Base-by-base conservation (phyloP, 2,329 filamentous ascomycete species). In the Ampelomyces quisqualis region DNA sequence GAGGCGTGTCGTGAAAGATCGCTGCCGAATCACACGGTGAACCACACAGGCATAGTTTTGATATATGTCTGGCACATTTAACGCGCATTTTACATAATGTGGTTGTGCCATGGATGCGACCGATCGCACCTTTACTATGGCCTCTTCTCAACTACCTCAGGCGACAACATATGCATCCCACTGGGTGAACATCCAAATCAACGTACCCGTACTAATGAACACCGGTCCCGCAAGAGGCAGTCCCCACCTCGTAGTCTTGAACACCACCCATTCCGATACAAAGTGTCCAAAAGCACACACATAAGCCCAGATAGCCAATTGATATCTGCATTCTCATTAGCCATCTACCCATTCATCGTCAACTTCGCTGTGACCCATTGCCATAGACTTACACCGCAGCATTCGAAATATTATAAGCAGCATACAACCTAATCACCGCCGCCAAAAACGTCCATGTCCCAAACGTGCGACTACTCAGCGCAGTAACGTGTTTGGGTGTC, bases 361-460 rank as follows among this genome's bases (percentile, higher is more conserved):
- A n/a, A n/a, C n/a, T n/a, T n/a, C n/a, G n/a, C n/a, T n/a, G n/a
- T n/a, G n/a, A n/a, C n/a, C n/a, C n/a, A n/a, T n/a, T n/a, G n/a
- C n/a, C n/a, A n/a, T n/a, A n/a, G 64, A 91, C 79, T 68, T 93
- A 95, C 39, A 90, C 75, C 30, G 79, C 77, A 1, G 80, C 79
- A 46, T 88, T 77, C 52, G 81, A 75, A 49, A 95, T 81, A 67
- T 94, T 77, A 72, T 94, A 95, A 22, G 88, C 87, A 4, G 88
- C 88, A 63, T 94, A 94, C 53, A 90, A 73, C 37, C 90, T 81
- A 30, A 95, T 78, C 35, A 95, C 73, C 43, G 82, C 80, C 5
- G 86, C 84, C 43, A 95, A 75, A 43, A 91, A 77, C 0, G 90
- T 94, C 84, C 90, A 96, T 20, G 88, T 93, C 38, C 86, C 90